These are phyloP conservation scores for Coemansia javaensis DNA, from an alignment of 192 early-diverging fungal species.

Conservation along the genomic window DNA sequence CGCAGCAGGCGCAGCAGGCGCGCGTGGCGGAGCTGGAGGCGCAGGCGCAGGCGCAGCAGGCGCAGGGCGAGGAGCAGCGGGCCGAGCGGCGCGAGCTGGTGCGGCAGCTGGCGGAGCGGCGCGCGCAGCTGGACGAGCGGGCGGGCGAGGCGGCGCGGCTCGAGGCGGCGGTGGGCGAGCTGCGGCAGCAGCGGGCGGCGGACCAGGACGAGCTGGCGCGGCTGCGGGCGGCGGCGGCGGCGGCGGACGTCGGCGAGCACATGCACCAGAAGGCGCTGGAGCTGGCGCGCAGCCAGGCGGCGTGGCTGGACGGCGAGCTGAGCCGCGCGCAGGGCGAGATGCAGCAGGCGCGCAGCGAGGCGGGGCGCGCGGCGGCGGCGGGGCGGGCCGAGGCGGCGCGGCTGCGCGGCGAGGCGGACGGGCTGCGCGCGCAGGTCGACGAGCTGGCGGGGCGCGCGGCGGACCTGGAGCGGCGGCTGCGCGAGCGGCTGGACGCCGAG, in stretches of 20 bases:
- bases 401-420: slow-evolving; percentile 51
- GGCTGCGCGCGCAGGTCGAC: slow-evolving; percentile 50
- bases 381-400: slow-evolving; percentile 49
- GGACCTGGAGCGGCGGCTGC: slow-evolving; percentile 44
- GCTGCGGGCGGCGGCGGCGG: slow-evolving; percentile 30
- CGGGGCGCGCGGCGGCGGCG: slow-evolving; percentile 13
- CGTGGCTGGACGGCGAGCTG: slow-evolving; percentile 69
- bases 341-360: slow-evolving; percentile 38
- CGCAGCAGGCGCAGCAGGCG: slow-evolving; percentile 6
- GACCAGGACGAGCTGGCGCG: slow-evolving; percentile 32
- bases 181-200: slow-evolving; percentile 16
- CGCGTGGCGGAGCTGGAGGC: slow-evolving; percentile 1
- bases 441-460: slow-evolving; percentile 44
- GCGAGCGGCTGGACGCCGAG: slow-evolving; percentile 51
- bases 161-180: slow-evolving; percentile 18
- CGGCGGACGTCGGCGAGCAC: slow-evolving; percentile 37
- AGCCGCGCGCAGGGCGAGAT: slow-evolving; percentile 37
- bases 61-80: slow-evolving; percentile 14
- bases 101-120: slow-evolving; percentile 31
- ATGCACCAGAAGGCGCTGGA: slow-evolving; percentile 58
- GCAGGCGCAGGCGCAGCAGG: slow-evolving; percentile 7
- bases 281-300: slow-evolving; percentile 53
- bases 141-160: slow-evolving; percentile 14
- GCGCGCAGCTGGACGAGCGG: slow-evolving; percentile 33
- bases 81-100: slow-evolving; percentile 37